phyloP scores from a whole-genome alignment of 768 basidiomycete genomes.

The Mycena rebaudengoi region DNA sequence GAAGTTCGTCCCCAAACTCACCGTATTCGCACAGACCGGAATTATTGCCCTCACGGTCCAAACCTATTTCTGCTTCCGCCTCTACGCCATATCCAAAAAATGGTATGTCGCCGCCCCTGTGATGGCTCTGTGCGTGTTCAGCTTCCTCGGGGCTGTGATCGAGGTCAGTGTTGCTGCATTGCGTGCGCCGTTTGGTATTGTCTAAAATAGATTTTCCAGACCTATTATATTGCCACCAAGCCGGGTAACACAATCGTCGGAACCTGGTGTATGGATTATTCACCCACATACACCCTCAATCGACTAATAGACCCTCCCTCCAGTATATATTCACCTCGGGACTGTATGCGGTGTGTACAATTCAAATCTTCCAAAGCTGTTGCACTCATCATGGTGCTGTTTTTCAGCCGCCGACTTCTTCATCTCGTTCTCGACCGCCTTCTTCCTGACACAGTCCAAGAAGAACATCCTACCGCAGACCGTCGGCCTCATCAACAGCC shows the following conservation, averaged over 20 bases:
- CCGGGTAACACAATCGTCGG: conserved; percentile 25
- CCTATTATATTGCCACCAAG: conserved; percentile 37
- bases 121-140: conserved; percentile 33
- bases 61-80: conserved; percentile 40
- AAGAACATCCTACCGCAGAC: conserved; percentile 41
- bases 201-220: conserved; percentile 21
- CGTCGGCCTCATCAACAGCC: conserved; percentile 36
- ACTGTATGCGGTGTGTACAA: conserved; percentile 34
- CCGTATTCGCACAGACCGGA: conserved; percentile 32
- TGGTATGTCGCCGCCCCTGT: conserved; percentile 35
- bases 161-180: conserved; percentile 34
- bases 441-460: conserved; percentile 38
- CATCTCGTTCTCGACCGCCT: conserved; percentile 36
- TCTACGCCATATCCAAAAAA: conserved; percentile 37
- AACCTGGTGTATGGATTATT: conserved; percentile 40
- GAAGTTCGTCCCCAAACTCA: neutral
- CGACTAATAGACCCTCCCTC: neutral
- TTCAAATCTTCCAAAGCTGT: neutral
- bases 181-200: neutral
- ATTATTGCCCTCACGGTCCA: conserved; percentile 44
- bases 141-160: conserved; percentile 36
- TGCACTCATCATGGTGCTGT: neutral
- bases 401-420: conserved; percentile 38
- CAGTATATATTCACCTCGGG: conserved; percentile 39
- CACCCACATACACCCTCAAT: neutral